Evolutionary conservation across 139 green algal species (phyloP), one percentile per base, ranked within the genome.

Genomic region (Yamagishiella unicocca): DNA sequence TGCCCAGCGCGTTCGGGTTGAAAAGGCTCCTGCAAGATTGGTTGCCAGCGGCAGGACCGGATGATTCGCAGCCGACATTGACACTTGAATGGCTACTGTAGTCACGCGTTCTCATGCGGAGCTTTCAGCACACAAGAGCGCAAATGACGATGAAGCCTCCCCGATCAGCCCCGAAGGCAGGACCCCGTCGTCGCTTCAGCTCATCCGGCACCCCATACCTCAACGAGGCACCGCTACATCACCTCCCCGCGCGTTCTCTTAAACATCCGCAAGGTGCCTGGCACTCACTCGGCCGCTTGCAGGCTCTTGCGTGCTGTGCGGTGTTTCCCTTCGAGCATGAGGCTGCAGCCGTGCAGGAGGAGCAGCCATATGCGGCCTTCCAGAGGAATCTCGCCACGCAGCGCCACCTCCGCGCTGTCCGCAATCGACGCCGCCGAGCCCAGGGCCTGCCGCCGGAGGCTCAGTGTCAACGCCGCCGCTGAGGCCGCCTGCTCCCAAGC

Each of bases 21-120:
- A 84, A 89, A 61, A 78, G 9, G 71, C n/a, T 58, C 61, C 84
- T 89, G 84, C n/a, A n/a, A n/a, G n/a, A n/a, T n/a, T n/a, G n/a
- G n/a, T n/a, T n/a, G n/a, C n/a, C n/a, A n/a, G n/a, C n/a, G n/a
- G n/a, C n/a, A n/a, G n/a, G n/a, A n/a, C n/a, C n/a, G n/a, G n/a
- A n/a, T n/a, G n/a, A n/a, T n/a, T n/a, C n/a, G n/a, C n/a, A n/a
- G n/a, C n/a, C n/a, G n/a, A n/a, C n/a, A n/a, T n/a, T n/a, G n/a
- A n/a, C n/a, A n/a, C n/a, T n/a, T n/a, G n/a, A n/a, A n/a, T n/a
- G n/a, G n/a, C n/a, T n/a, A n/a, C n/a, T n/a, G n/a, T n/a, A n/a
- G n/a, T n/a, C n/a, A n/a, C n/a, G n/a, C n/a, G n/a, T n/a, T n/a
- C n/a, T n/a, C n/a, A n/a, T n/a, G n/a, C n/a, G n/a, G n/a, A n/a